Percentiles rank a stretch among this genome's conserved stretches.
phyloP scores from a whole-genome alignment of 495 filamentous ascomycete species.

The Penicillium malachiteum region DNA sequence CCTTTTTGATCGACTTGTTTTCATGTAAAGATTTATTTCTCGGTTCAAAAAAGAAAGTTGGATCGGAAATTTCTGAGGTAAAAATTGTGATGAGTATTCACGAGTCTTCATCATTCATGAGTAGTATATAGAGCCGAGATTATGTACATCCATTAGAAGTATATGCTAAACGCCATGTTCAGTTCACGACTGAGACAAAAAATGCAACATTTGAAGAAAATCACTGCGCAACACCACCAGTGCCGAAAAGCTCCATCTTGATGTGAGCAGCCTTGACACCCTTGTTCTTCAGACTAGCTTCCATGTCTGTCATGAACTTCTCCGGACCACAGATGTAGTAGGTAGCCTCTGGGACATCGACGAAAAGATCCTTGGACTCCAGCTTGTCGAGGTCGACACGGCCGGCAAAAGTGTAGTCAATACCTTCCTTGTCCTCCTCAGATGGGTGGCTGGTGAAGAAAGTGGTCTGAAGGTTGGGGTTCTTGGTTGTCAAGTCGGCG shows the following conservation, averaged over 20 bases:
- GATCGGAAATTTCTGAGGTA: no score
- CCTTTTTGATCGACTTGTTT: no score
- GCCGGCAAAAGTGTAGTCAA: conserved; percentile 55
- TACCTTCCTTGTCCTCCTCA: conserved; percentile 48
- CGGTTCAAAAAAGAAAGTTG: no score
- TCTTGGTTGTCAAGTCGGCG: conserved; percentile 36
- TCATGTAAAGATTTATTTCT: no score
- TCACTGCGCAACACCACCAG: conserved; percentile 42
- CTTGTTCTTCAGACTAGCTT: conserved; percentile 42
- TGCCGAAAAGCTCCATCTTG: conserved; percentile 67
- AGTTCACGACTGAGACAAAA: no score
- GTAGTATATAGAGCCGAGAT: no score
- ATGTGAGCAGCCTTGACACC: conserved; percentile 57
- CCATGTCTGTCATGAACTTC: conserved; percentile 61
- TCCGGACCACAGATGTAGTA: conserved; percentile 72
- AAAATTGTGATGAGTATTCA: no score
- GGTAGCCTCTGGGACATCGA: conserved; percentile 51
- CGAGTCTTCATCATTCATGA: no score
- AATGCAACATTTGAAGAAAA: neutral
- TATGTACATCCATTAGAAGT: no score
- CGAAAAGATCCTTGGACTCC: conserved; percentile 51
- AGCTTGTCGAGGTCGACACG: conserved; percentile 57
- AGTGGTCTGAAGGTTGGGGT: conserved; percentile 38
- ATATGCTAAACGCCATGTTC: no score
- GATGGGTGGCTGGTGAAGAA: conserved; percentile 40